Evolutionary conservation across 2,329 filamentous ascomycete genomes (phyloP), one percentile per base, ranked within the genome.

Genomic region (Hypoxylon sp.): DNA sequence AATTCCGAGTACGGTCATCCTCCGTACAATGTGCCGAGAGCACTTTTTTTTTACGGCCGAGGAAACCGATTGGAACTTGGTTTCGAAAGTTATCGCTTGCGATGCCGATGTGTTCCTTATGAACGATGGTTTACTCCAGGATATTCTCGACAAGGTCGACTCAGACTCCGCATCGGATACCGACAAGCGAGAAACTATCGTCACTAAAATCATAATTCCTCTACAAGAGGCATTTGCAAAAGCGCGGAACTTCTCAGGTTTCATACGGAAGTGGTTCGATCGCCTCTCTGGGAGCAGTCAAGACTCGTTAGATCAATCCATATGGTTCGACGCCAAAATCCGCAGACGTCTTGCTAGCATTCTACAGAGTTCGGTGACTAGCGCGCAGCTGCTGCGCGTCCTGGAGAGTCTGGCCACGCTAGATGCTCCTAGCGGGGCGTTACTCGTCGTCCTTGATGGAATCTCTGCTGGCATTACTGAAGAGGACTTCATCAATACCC

Each of bases 61-160:
- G 5, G 49, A 52, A 26, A 65, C 66, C 1, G 67, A 77, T 40
- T 77, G 75, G 72, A 47, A 57, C 2, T 55, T 80, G 13, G 44
- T 79, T 13, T 68, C 71, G 8, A 69, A 71, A 20, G 63, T 78
- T n/a, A 64, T 79, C 12, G 62, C 68, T 15, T 71, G 78, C 40
- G 76, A 80, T 55, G 60, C 74, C 2, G 74, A 74, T 52, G 69
- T 76, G 4, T 78, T 80, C 53, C 65, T 76, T 2, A 66, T 71
- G 37, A 62, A 70, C 17, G 60, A 69, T 16, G 57, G 69, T 29
- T 41, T 71, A 7, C 49, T 71, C 4, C 53, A 64, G 7, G 50
- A 59, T 2, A 49, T 75, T 8, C 61, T 76, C 20, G 56, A 59
- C 13, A 61, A 57, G 27, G 64, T 74, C 16, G 71, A 67, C 51